phyloP scores from a whole-genome alignment of 2,329 filamentous ascomycete species.

The Exophiala spinifera region DNA sequence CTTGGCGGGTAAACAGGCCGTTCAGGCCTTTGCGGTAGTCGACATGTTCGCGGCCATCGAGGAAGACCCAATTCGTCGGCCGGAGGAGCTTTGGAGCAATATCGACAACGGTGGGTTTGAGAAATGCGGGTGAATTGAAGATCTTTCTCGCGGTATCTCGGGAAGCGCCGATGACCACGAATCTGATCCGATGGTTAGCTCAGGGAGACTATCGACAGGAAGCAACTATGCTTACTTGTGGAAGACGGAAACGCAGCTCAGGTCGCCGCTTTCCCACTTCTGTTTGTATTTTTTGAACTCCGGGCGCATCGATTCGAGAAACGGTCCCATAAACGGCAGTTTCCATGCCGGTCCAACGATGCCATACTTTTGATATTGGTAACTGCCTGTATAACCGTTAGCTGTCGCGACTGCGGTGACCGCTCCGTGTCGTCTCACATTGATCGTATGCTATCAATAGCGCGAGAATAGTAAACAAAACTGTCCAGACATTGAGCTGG shows the following conservation, averaged over 20 bases:
- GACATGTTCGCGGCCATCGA: constrained; percentile 91
- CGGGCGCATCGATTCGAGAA: constrained; percentile 86
- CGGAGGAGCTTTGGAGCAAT: constrained; percentile 90
- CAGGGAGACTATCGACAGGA: background rate
- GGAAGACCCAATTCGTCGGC: constrained; percentile 91
- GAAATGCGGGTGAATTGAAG: constrained; percentile 87
- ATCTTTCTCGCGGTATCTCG: constrained; percentile 95
- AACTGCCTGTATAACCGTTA: constrained; percentile 58
- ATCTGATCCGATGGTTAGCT: constrained; percentile 52
- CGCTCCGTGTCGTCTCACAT: constrained; percentile 59
- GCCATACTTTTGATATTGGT: constrained; percentile 69
- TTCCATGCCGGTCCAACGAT: constrained; percentile 75
- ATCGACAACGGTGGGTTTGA: constrained; percentile 96
- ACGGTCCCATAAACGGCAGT: constrained; percentile 88
- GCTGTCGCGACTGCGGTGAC: background rate
- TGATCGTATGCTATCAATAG: constrained; percentile 82
- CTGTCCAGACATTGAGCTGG: constrained; percentile 58
- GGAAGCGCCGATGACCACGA: constrained; percentile 92
- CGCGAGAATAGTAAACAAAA: constrained; percentile 67
- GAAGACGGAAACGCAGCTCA: constrained; percentile 98
- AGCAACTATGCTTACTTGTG: constrained; percentile 70
- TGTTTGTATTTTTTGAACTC: constrained; percentile 86
- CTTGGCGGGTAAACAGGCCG: constrained; percentile 85
- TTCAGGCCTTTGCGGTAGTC: constrained; percentile 98
- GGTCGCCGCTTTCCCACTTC: constrained; percentile 86